phyloP scores from a whole-genome alignment of 225 moss, liverwort and hornwort genomes.

The Thuidium tamariscinum region DNA sequence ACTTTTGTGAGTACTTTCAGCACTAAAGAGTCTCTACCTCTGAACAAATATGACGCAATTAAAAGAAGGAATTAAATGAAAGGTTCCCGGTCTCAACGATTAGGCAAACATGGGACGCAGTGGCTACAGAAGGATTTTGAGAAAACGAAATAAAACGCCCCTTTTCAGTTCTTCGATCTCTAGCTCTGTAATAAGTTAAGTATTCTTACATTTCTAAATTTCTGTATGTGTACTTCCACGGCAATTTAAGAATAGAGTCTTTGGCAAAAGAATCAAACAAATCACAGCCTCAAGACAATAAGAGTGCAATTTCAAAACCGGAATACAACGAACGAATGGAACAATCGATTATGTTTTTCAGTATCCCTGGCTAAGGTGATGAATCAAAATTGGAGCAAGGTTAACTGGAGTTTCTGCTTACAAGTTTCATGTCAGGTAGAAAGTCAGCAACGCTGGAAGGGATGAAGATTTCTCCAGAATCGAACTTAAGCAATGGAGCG shows the following conservation, averaged over 20 bases:
- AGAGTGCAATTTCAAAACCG: not conserved
- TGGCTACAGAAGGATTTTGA: not conserved
- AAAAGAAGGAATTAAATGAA: not conserved
- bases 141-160: not conserved
- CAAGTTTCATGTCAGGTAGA: constrained; percentile 7
- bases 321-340: not conserved
- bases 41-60: not conserved
- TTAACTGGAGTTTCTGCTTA: not conserved
- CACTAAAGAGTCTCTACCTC: not conserved
- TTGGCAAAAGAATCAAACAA: not conserved
- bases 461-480: constrained; percentile 9
- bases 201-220: not conserved
- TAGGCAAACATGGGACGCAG: not conserved
- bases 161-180: not conserved
- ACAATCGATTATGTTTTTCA: not conserved
- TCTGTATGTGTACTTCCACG: not conserved
- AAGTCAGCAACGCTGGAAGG: constrained; percentile 7
- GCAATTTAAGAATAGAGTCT: not conserved
- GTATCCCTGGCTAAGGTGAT: not conserved
- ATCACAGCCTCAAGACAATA: not conserved
- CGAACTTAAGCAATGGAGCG: constrained; percentile 18
- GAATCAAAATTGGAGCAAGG: not conserved
- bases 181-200: not conserved
- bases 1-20: not conserved
- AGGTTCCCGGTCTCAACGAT: no score